A percentile compares a stretch with the other conserved stretches of the same genome.
Conservation (phyloP, 768 basidiomycete genomes). For the Serendipita vermifera region DNA sequence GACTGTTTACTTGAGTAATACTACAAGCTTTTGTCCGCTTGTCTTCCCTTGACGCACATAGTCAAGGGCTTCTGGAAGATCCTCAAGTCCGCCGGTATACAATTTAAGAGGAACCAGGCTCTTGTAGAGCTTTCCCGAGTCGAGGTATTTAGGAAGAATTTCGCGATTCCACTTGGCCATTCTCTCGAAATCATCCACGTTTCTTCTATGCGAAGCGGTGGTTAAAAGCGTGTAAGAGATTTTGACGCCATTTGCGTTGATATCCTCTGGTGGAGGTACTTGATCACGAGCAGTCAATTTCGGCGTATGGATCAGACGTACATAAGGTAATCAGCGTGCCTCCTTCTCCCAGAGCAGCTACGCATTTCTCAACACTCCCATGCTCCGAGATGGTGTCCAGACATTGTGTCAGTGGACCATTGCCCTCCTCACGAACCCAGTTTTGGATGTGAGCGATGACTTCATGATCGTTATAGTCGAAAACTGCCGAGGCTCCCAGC, state of each 20-base stretch:
- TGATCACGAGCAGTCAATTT: neutral
- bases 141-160: neutral
- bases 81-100: neutral
- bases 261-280: neutral
- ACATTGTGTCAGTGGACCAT: neutral
- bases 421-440: conserved; percentile 9
- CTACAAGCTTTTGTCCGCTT: neutral
- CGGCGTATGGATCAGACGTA: neutral
- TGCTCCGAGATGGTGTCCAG: neutral
- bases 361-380: neutral
- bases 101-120: neutral
- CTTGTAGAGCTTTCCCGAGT: neutral
- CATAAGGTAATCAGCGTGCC: neutral
- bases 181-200: neutral
- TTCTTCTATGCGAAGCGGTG: neutral
- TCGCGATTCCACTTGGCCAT: neutral
- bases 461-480: conserved; percentile 24
- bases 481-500: conserved; percentile 33
- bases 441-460: conserved; percentile 16
- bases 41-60: neutral
- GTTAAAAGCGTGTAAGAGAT: neutral
- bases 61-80: neutral
- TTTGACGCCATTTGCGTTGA: neutral
- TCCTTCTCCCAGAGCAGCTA: neutral
- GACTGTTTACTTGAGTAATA: neutral